These are phyloP conservation scores for Phytophthora tentaculata DNA, from an alignment of 352 stramenopile species.

Conservation along the genomic window DNA sequence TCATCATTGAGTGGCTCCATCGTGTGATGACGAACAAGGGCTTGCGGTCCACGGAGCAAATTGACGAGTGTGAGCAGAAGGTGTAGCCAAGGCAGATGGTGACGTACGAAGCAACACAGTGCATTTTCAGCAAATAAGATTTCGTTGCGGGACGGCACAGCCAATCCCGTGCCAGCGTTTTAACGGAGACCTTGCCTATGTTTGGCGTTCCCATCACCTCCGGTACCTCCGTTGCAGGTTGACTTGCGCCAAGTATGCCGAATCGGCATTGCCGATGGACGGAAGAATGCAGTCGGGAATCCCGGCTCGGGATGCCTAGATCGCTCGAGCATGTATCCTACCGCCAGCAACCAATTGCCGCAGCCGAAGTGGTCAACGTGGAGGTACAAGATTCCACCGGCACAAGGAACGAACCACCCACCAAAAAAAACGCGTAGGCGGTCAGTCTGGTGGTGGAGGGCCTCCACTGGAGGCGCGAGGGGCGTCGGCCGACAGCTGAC, in stretches of 20 bases:
- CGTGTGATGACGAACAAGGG: background rate
- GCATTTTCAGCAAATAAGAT: constrained; percentile 29
- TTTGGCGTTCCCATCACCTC: constrained; percentile 10
- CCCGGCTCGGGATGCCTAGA: background rate
- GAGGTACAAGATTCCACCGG: constrained; percentile 16
- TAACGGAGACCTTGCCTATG: background rate
- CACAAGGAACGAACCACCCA: constrained; percentile 15
- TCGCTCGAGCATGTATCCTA: too few relatives aligned
- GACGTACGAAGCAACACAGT: constrained; percentile 4
- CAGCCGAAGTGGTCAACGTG: constrained; percentile 8
- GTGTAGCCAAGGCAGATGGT: background rate
- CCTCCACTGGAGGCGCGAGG: too few relatives aligned
- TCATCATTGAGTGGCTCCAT: constrained; percentile 38
- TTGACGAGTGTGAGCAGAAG: constrained; percentile 16
- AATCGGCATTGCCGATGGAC: background rate
- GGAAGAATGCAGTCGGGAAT: background rate
- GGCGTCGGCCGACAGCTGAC: too few relatives aligned
- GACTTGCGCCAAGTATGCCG: background rate
- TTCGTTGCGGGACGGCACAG: background rate
- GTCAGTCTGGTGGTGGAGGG: constrained; percentile 24
- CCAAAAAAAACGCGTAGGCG: constrained; percentile 19
- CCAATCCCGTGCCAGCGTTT: constrained; percentile 4
- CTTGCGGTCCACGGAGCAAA: background rate
- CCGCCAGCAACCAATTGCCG: constrained; percentile 13
- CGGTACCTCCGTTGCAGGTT: constrained; percentile 14